Conservation (phyloP, 768 basidiomycete genomes). For the Termitomyces sp. region DNA sequence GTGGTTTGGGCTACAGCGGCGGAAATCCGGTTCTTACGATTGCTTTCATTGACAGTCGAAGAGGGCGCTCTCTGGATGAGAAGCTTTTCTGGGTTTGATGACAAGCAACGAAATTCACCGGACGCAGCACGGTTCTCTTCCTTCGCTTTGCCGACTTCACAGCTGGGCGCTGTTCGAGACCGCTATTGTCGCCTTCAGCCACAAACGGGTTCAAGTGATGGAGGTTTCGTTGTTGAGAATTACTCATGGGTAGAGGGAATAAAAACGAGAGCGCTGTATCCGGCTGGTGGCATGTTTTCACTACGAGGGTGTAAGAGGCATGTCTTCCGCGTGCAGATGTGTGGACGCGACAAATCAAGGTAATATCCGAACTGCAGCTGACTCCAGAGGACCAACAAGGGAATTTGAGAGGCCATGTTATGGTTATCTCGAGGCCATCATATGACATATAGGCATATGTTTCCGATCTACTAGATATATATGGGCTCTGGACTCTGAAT, state of each 20-base stretch:
- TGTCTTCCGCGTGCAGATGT: neutral
- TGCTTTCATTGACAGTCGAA: neutral
- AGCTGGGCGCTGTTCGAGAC: neutral
- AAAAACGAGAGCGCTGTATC: neutral
- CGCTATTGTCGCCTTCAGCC: neutral
- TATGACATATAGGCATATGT: too few species aligned
- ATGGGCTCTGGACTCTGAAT: too few species aligned
- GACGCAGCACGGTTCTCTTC: neutral
- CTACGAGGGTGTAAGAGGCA: neutral
- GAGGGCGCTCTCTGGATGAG: neutral
- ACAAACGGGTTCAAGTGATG: neutral
- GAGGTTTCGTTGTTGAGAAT: neutral
- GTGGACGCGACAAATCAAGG: neutral
- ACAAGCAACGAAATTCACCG: neutral
- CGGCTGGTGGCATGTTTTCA: neutral
- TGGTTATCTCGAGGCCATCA: neutral
- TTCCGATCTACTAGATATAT: too few species aligned
- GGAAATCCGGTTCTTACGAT: neutral
- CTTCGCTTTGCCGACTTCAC: neutral
- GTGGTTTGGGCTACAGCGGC: neutral
- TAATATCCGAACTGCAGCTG: neutral
- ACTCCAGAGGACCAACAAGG: neutral
- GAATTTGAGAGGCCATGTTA: neutral
- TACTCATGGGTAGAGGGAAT: neutral
- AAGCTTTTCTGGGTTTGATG: neutral